These are phyloP conservation scores for Penicillium chermesinum DNA, from an alignment of 495 filamentous ascomycete species.

Conservation along the genomic window DNA sequence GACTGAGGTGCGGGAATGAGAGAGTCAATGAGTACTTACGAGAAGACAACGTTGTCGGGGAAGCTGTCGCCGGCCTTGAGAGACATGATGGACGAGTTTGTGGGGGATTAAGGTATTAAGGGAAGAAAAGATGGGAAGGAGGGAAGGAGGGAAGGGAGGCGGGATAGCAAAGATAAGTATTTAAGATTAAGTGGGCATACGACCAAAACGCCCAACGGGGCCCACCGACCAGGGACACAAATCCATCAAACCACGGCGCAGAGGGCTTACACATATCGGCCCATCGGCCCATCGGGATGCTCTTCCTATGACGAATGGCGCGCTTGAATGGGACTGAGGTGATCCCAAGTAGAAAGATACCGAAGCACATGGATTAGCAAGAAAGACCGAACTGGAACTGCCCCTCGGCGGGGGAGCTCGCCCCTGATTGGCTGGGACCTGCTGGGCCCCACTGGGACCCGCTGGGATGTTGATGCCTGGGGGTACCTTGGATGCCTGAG, in stretches of 20 bases:
- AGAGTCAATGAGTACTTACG: constrained; percentile 40
- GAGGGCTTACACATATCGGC: constrained; percentile 29
- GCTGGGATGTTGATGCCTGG: constrained; percentile 2
- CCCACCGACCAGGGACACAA: neutral
- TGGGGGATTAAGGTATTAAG: neutral
- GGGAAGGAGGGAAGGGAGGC: constrained; percentile 6
- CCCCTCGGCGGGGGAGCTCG: neutral
- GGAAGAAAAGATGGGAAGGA: constrained; percentile 4
- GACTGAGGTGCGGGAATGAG: constrained; percentile 3
- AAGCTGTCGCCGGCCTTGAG: constrained; percentile 79
- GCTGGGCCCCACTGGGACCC: too few relatives aligned
- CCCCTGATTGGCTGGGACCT: too few relatives aligned
- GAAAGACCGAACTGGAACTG: constrained; percentile 39
- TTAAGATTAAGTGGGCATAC: constrained; percentile 6
- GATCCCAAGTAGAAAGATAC: constrained; percentile 43
- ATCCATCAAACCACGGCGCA: too few relatives aligned
- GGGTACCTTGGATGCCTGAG: constrained; percentile 5
- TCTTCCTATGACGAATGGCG: constrained; percentile 15
- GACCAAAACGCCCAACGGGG: constrained; percentile 7
- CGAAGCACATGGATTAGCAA: constrained; percentile 39
- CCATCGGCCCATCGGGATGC: constrained; percentile 31
- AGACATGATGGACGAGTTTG: constrained; percentile 48
- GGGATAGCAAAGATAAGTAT: constrained; percentile 10
- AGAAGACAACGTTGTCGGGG: constrained; percentile 72
- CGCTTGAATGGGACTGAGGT: constrained; percentile 21